These are phyloP conservation scores for Eucalyptus viminalis DNA, from an alignment of 345 rosid genomes.

Conservation along the genomic window DNA sequence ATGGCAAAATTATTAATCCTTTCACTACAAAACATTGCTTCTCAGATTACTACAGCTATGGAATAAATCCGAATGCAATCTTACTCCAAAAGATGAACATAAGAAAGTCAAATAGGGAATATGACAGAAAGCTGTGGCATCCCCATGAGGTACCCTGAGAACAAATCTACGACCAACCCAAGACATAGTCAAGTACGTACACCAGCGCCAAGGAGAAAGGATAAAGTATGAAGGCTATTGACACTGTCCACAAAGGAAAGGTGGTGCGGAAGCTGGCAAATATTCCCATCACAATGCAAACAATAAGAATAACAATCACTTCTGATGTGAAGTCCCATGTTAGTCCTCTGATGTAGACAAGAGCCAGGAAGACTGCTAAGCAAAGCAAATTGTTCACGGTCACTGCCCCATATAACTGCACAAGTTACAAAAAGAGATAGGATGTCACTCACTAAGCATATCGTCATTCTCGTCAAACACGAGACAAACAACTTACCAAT, in stretches of 20 bases:
- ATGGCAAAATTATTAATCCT: not conserved
- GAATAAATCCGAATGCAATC: not conserved
- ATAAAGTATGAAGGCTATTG: conserved; percentile 57
- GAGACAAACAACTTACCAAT: not conserved
- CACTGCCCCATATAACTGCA: conserved; percentile 86
- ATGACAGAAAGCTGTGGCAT: not conserved
- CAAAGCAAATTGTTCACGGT: conserved; percentile 92
- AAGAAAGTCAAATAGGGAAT: not conserved
- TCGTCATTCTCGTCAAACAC: not conserved
- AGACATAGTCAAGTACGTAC: conserved; percentile 75
- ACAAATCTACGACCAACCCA: conserved; percentile 72
- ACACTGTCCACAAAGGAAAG: conserved; percentile 89
- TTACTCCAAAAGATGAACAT: not conserved
- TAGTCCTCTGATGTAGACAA: conserved; percentile 61
- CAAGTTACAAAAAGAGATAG: not conserved
- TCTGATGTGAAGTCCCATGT: conserved; percentile 97
- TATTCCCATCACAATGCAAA: conserved; percentile 71
- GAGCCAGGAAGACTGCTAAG: conserved; percentile 77
- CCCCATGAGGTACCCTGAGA: not conserved
- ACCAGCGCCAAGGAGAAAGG: conserved; percentile 85
- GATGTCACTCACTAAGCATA: not conserved
- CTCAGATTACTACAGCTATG: not conserved
- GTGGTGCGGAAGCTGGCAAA: conserved; percentile 80
- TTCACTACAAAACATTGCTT: not conserved
- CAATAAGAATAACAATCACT: conserved; percentile 76